Conservation (phyloP, 1,284 basidiomycete genomes). For the Marasmius tenuissimus region DNA sequence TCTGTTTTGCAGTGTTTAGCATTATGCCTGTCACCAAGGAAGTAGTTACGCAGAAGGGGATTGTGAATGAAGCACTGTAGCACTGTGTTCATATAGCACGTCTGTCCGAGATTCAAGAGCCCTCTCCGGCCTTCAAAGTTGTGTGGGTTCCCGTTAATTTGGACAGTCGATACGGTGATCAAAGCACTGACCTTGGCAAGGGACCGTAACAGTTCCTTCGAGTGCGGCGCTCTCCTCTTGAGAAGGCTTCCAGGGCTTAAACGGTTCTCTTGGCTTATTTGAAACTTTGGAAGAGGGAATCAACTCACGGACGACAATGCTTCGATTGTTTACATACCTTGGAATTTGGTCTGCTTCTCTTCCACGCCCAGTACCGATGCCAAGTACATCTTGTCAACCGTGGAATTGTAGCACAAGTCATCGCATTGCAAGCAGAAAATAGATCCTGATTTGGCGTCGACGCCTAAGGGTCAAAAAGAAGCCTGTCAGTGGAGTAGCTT, state of each 20-base stretch:
- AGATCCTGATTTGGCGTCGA: constrained; percentile 42
- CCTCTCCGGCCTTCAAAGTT: constrained; percentile 71
- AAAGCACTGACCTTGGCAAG: constrained; percentile 59
- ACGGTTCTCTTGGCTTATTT: constrained; percentile 40
- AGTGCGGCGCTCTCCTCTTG: constrained; percentile 38
- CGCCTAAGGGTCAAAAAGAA: constrained; percentile 27
- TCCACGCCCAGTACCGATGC: constrained; percentile 37
- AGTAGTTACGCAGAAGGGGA: constrained; percentile 88
- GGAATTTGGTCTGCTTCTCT: constrained; percentile 40
- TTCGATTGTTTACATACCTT: constrained; percentile 27
- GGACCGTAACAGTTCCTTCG: constrained; percentile 38
- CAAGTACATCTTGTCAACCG: constrained; percentile 34
- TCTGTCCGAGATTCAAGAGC: constrained; percentile 90
- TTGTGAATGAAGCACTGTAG: constrained; percentile 94
- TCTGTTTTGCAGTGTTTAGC: constrained; percentile 64
- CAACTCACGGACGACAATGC: not conserved
- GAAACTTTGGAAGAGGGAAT: constrained; percentile 24
- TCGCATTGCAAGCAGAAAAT: constrained; percentile 45
- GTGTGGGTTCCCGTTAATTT: constrained; percentile 2
- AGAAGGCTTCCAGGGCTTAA: constrained; percentile 40
- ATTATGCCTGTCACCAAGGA: constrained; percentile 87
- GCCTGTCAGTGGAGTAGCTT: not conserved
- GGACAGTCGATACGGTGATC: not conserved
- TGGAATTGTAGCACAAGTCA: constrained; percentile 45
- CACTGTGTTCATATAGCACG: constrained; percentile 93